These are phyloP conservation scores for Candida pseudoviswanathii DNA, from an alignment of 1,139 yeast genomes.

Conservation along the genomic window DNA sequence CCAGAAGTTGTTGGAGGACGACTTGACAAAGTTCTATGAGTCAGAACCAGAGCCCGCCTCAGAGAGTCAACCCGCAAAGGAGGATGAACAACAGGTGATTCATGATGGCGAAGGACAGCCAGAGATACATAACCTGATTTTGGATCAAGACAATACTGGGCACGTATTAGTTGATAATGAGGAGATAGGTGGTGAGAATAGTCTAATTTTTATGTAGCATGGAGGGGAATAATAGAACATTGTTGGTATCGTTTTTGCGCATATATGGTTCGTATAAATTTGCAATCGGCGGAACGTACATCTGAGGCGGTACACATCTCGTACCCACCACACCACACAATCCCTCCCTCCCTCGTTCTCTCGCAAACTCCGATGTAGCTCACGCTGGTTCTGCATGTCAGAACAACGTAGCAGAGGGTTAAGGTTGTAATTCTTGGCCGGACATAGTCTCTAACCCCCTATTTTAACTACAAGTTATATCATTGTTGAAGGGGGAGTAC, in stretches of 20 bases:
- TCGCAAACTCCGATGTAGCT: too few relatives aligned
- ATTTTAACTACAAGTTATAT: too few relatives aligned
- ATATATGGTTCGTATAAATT: background rate
- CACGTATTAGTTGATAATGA: constrained; percentile 13
- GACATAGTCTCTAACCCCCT: too few relatives aligned
- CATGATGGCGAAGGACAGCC: background rate
- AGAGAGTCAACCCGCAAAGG: background rate
- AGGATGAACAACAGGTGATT: background rate
- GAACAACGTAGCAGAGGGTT: too few relatives aligned
- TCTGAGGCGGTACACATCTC: background rate
- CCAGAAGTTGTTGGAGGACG: constrained; percentile 26
- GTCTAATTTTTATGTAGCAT: constrained; percentile 6
- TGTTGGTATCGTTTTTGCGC: too few relatives aligned
- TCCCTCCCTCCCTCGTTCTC: too few relatives aligned
- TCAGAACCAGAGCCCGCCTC: background rate
- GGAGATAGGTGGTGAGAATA: constrained; percentile 20
- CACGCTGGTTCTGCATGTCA: too few relatives aligned
- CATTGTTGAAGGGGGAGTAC: too few relatives aligned
- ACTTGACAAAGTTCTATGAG: constrained; percentile 19
- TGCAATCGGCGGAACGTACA: background rate
- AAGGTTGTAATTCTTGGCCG: too few relatives aligned
- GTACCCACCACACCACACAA: too few relatives aligned
- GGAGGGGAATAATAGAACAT: background rate
- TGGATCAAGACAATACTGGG: background rate
- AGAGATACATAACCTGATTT: background rate